phyloP scores from a whole-genome alignment of 2,329 filamentous ascomycete species.

The Botrytis sinoallii region DNA sequence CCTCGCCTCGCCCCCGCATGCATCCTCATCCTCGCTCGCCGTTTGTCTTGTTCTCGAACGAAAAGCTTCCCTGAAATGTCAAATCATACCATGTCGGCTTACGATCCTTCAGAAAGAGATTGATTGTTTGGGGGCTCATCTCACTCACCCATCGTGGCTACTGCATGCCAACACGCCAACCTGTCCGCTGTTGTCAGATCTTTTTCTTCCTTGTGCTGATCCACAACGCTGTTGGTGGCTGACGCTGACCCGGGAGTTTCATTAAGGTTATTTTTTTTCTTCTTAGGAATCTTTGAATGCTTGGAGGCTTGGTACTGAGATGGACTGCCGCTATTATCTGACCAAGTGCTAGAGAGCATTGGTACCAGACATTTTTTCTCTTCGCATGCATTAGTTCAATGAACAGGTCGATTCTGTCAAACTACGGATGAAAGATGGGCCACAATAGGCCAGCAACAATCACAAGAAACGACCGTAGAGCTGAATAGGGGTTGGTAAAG shows the following conservation, averaged over 20 bases:
- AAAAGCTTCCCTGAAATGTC: neutral
- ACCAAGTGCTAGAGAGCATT: neutral
- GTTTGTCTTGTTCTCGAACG: neutral
- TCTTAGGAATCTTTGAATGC: neutral
- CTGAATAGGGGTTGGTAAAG: neutral
- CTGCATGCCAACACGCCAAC: neutral
- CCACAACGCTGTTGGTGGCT: neutral
- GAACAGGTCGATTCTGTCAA: neutral
- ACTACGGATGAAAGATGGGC: neutral
- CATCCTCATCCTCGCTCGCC: neutral
- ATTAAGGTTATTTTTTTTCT: neutral
- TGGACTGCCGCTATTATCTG: neutral
- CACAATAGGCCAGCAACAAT: neutral
- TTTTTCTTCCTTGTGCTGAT: neutral
- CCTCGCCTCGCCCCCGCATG: neutral
- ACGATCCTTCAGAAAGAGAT: neutral
- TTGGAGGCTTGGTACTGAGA: neutral
- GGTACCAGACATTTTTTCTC: neutral
- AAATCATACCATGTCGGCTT: neutral
- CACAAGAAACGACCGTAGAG: neutral
- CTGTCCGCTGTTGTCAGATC: slow-evolving; percentile 4
- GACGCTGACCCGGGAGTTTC: neutral
- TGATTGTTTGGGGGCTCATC: neutral
- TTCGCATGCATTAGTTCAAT: neutral
- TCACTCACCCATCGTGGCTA: neutral